These are phyloP conservation scores for Pholiota adiposa DNA, from an alignment of 1,284 basidiomycete species.

Conservation along the genomic window DNA sequence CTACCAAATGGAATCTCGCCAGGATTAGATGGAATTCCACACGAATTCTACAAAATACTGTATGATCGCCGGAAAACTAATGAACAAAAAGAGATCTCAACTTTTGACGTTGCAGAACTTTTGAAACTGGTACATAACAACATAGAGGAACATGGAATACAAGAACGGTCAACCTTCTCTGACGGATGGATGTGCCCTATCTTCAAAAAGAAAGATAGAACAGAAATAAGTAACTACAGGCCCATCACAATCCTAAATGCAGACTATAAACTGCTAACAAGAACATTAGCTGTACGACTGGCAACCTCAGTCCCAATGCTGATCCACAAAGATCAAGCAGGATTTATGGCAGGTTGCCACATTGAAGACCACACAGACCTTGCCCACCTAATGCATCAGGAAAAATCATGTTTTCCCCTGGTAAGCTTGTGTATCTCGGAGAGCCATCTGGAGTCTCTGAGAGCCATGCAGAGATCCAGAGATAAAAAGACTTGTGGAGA, in stretches of 20 bases:
- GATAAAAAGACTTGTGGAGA: no score
- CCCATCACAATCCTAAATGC: slow-evolving; percentile 26
- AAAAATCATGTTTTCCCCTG: no score
- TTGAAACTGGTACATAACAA: slow-evolving; percentile 28
- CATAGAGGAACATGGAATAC: slow-evolving; percentile 28
- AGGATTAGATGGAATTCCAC: slow-evolving; percentile 29
- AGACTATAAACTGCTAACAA: slow-evolving; percentile 38
- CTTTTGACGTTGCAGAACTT: slow-evolving; percentile 5
- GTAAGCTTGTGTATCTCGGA: no score
- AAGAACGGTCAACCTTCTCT: slow-evolving; percentile 20
- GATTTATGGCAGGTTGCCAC: slow-evolving; percentile 35
- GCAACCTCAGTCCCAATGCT: slow-evolving; percentile 18
- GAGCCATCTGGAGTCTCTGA: no score
- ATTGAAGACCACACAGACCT: slow-evolving; percentile 37
- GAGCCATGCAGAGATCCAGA: no score
- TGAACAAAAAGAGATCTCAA: background rate
- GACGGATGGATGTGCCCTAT: slow-evolving; percentile 35
- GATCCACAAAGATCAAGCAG: slow-evolving; percentile 38
- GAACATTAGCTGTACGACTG: slow-evolving; percentile 26
- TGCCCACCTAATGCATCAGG: slow-evolving; percentile 30
- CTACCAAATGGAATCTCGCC: slow-evolving; percentile 29
- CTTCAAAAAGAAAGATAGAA: slow-evolving; percentile 34
- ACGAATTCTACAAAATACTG: background rate
- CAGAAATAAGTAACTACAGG: slow-evolving; percentile 33
- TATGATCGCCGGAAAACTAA: background rate